phyloP scores from a whole-genome alignment of 140 eudicot genomes.

The Stevia rebaudiana region DNA sequence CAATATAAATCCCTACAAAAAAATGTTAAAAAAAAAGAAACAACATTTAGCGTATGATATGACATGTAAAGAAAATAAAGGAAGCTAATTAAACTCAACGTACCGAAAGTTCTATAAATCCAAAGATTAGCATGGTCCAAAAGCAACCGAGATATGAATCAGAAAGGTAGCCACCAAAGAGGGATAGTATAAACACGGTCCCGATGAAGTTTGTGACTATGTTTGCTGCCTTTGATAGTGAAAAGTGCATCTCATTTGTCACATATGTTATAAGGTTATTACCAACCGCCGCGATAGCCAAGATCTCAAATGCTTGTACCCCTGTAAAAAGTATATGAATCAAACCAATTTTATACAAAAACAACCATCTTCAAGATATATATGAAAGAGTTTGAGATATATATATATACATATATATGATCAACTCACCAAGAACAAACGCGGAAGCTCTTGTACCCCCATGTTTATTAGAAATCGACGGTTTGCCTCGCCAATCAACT shows the following conservation, averaged over 20 bases:
- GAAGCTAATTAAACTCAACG: conserved; percentile 1
- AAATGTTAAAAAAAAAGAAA: background rate
- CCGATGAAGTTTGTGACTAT: conserved; percentile 89
- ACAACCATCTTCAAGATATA: background rate
- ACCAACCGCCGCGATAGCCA: conserved; percentile 97
- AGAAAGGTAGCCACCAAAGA: conserved; percentile 84
- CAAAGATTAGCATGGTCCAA: conserved; percentile 96
- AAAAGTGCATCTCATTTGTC: conserved; percentile 86
- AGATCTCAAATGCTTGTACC: conserved; percentile 81
- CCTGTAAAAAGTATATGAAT: conserved; percentile 42
- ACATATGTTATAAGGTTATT: conserved; percentile 87
- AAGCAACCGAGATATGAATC: conserved; percentile 91
- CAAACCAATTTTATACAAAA: background rate
- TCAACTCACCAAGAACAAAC: conserved; percentile 68
- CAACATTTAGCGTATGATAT: background rate
- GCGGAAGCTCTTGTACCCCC: conserved; percentile 91
- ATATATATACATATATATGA: background rate
- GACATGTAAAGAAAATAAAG: background rate
- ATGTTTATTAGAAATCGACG: conserved; percentile 54
- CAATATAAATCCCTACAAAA: conserved; percentile 71
- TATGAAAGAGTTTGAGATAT: conserved; percentile 11
- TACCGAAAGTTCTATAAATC: conserved; percentile 91
- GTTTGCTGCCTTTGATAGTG: conserved; percentile 78
- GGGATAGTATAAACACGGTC: conserved; percentile 76
- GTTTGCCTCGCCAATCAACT: conserved; percentile 87